Percentiles rank a stretch among this genome's conserved stretches.
Evolutionary conservation across 768 basidiomycete genomes (phyloP).

Genomic region (Phaffia australis): DNA sequence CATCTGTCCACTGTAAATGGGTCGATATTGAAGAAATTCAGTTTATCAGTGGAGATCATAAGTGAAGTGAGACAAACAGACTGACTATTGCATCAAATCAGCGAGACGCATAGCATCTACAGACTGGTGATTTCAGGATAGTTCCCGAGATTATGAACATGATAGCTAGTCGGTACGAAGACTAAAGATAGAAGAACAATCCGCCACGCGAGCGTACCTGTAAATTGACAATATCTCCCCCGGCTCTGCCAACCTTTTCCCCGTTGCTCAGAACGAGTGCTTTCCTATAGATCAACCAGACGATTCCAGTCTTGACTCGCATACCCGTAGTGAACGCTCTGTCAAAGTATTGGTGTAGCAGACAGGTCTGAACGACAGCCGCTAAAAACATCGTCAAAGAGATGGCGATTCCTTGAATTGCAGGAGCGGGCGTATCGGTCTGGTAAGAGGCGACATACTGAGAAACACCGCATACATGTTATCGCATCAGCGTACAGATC

Average conservation of each 20-base stretch:
- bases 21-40: not conserved
- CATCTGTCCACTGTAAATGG: not conserved
- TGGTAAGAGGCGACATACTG: constrained; percentile 73
- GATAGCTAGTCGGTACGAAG: not conserved
- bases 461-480: constrained; percentile 33
- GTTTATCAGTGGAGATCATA: constrained; percentile 44
- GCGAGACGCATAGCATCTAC: constrained; percentile 71
- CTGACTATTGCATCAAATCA: constrained; percentile 67
- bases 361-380: constrained; percentile 64
- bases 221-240: constrained; percentile 88
- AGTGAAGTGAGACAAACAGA: constrained; percentile 77
- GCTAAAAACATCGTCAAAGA: constrained; percentile 68
- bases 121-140: constrained; percentile 46
- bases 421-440: constrained; percentile 38
- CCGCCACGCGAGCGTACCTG: not conserved
- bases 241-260: constrained; percentile 59
- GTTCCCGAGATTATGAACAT: not conserved
- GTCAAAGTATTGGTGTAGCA: constrained; percentile 85
- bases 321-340: constrained; percentile 53
- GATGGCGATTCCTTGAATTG: constrained; percentile 62
- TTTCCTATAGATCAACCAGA: constrained; percentile 76
- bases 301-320: constrained; percentile 83
- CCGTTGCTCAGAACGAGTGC: constrained; percentile 75
- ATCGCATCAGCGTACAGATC: no score
- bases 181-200: not conserved